Evolutionary conservation across 495 filamentous ascomycete genomes (phyloP).

Genomic region (Penicillium atrosanguineum): DNA sequence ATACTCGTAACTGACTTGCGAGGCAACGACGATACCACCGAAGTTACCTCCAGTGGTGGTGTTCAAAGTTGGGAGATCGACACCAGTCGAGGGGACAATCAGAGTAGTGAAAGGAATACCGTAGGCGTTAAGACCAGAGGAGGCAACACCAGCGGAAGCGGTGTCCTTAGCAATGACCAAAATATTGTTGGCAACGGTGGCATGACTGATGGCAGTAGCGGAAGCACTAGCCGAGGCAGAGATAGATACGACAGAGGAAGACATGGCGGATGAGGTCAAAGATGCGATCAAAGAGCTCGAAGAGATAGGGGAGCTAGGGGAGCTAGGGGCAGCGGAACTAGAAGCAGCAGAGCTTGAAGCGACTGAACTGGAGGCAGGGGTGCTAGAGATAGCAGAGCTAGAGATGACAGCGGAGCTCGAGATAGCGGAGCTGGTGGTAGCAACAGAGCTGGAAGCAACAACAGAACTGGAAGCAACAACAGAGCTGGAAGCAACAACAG

Average conservation of each 20-base stretch:
- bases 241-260: constrained; percentile 22
- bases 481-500: too few relatives aligned
- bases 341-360: neutral
- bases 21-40: constrained; percentile 54
- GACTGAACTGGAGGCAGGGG: too few relatives aligned
- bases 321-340: too few relatives aligned
- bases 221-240: constrained; percentile 21
- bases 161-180: constrained; percentile 57
- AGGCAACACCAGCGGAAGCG: constrained; percentile 43
- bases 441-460: too few relatives aligned
- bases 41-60: constrained; percentile 51
- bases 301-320: too few relatives aligned
- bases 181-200: constrained; percentile 45
- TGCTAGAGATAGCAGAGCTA: too few relatives aligned
- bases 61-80: constrained; percentile 51
- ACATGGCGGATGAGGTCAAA: constrained; percentile 28
- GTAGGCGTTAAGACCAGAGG: constrained; percentile 56
- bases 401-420: too few relatives aligned
- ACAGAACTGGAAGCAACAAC: too few relatives aligned
- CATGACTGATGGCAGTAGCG: constrained; percentile 19
- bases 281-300: constrained; percentile 4
- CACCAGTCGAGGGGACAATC: constrained; percentile 51
- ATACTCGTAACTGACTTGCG: constrained; percentile 57
- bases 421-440: too few relatives aligned
- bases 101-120: constrained; percentile 58